Evolutionary conservation across 2,329 filamentous ascomycete species (phyloP).

Genomic region (Leptographium radiaticola): DNA sequence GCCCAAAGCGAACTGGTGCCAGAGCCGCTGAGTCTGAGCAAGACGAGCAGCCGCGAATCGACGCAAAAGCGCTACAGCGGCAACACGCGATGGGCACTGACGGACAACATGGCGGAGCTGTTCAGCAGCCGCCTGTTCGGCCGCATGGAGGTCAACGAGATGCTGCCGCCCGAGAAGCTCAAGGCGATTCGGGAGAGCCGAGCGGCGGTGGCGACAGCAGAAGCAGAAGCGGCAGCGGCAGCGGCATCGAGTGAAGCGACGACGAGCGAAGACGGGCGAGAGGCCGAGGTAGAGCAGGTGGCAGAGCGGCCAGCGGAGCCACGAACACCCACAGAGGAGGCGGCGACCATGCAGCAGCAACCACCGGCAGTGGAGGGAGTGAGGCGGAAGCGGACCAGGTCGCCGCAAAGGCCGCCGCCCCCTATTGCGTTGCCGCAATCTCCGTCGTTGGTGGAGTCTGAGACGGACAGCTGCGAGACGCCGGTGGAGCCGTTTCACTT

Average conservation of each 20-base stretch:
- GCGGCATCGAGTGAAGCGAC: not conserved
- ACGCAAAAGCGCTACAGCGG: constrained; percentile 15
- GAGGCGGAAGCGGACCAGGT: constrained; percentile 13
- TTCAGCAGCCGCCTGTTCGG: constrained; percentile 41
- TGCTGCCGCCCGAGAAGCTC: constrained; percentile 39
- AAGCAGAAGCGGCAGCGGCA: not conserved
- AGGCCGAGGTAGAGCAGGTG: too few relatives aligned
- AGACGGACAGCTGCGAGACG: constrained; percentile 23
- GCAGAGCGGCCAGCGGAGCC: not conserved
- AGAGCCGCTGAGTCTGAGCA: not conserved
- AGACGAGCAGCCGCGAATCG: not conserved
- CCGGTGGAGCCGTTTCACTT: constrained; percentile 37
- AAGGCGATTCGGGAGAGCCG: constrained; percentile 30
- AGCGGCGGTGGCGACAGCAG: constrained; percentile 15
- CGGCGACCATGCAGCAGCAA: constrained; percentile 1
- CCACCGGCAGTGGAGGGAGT: not conserved
- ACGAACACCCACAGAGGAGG: not conserved
- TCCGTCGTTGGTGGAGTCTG: constrained; percentile 3
- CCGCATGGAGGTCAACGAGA: constrained; percentile 44
- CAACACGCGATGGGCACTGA: constrained; percentile 36
- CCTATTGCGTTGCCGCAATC: constrained; percentile 1
- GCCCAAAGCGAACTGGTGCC: not conserved
- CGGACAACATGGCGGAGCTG: constrained; percentile 44
- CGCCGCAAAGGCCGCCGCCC: not conserved
- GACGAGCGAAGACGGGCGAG: not conserved